A percentile compares a stretch with the other conserved stretches of the same genome.
Conservation (phyloP, 2,329 filamentous ascomycete genomes). For the Fusarium keratoplasticum region DNA sequence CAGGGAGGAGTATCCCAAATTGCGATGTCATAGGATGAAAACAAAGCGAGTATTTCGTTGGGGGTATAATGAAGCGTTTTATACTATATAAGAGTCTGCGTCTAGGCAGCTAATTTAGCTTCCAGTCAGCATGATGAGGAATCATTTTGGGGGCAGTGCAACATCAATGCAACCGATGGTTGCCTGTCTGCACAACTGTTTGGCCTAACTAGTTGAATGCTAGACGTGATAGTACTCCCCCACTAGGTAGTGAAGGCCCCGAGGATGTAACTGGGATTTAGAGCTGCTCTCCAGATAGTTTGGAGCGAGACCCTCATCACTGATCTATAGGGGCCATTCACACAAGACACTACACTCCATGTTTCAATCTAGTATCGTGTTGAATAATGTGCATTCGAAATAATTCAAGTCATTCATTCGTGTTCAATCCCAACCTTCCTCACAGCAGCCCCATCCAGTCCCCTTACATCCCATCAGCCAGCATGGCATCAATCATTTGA, state of each 20-base stretch:
- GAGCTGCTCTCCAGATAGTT: background rate
- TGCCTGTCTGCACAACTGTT: background rate
- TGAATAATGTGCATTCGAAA: background rate
- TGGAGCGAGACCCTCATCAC: background rate
- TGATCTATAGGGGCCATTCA: background rate
- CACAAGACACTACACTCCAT: background rate
- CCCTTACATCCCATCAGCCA: slow-evolving; percentile 51
- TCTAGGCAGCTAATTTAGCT: background rate
- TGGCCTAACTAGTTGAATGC: background rate
- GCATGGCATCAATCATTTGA: slow-evolving; percentile 58
- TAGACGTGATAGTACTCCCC: background rate
- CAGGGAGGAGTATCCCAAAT: background rate
- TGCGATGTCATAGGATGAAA: background rate
- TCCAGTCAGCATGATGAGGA: background rate
- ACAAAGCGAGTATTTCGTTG: background rate
- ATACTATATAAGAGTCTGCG: background rate
- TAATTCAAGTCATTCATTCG: background rate
- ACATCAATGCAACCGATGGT: background rate
- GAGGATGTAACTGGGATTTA: background rate
- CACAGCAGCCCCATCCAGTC: background rate
- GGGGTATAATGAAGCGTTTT: background rate
- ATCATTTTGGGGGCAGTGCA: background rate
- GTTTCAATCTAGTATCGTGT: background rate
- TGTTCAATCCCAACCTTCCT: background rate
- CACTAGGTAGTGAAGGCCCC: background rate